Base-by-base conservation (phyloP, 225 moss, liverwort and hornwort species). In the Pseudisothecium myosuroides region DNA sequence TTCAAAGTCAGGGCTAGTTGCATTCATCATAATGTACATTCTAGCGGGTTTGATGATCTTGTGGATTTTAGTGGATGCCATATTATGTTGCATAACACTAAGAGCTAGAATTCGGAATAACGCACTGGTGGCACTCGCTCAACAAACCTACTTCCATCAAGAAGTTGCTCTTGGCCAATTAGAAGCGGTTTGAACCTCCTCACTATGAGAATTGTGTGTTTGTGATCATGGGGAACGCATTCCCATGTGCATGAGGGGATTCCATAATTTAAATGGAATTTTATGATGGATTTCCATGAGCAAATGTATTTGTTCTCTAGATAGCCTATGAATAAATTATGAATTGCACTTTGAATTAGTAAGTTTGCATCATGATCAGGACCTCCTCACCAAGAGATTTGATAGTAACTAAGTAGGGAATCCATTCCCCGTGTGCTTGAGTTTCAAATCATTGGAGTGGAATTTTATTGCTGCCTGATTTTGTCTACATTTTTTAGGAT, bases 101-200 rank as follows among this genome's bases (percentile, higher is more conserved):
- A 14, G 11, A 50, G 18, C 54, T 0, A 61, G 78, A 41, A 23
- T 41, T 14, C 78, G 11, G 29, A 71, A 78, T 2, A 65, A 26
- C 7, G 8, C 6, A 8, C 2, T 9, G 2, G 23, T 14, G 6
- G 34, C 2, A 1, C 2, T 8, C 5, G 34, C 23, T 76, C 79
- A 4, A n/a, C 56, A 54, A 0, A 20, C 2, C 12, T 29, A 29
- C 12, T 2, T 1, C 4, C 78, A 10, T 15, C 16, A 34, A 24
- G 77, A 14, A 37, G 15, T 5, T 24, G 15, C 16, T 78, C 24
- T 0, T 26, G 16, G 8, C 37, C 2, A 0, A 26, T 15, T 1
- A 15, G 2, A 37, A 16, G 55, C 0, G 2, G 37, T 37, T 3
- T 37, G 37, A 77, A 24, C 12, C 14, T 16, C 15, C 4, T 54